phyloP scores from a whole-genome alignment of 2,329 filamentous ascomycete species.

The Fonsecaea nubica region DNA sequence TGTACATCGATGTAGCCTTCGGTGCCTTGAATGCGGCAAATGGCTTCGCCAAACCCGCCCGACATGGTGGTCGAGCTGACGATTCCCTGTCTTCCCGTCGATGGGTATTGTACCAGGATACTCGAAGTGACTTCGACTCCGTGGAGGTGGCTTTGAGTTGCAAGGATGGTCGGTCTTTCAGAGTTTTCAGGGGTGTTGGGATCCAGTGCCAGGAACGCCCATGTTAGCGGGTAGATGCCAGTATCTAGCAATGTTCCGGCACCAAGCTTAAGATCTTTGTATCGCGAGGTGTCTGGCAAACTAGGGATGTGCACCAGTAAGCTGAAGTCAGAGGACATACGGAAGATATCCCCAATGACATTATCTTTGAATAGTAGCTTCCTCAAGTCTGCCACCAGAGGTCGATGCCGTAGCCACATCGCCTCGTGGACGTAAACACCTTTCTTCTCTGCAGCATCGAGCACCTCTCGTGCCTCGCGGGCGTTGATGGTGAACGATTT shows the following conservation, averaged over 20 bases:
- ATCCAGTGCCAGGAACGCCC: constrained; percentile 89
- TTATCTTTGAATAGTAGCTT: constrained; percentile 57
- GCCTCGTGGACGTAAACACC: constrained; percentile 76
- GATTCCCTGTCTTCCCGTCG: constrained; percentile 51
- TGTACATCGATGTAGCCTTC: constrained; percentile 36
- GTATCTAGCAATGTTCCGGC: constrained; percentile 83
- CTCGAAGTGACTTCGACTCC: constrained; percentile 46
- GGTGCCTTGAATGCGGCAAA: constrained; percentile 37
- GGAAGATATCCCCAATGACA: constrained; percentile 60
- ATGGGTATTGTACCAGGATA: constrained; percentile 50
- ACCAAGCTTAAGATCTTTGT: constrained; percentile 82
- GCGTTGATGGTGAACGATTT: constrained; percentile 89
- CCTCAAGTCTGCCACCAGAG: constrained; percentile 73
- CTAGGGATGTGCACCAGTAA: constrained; percentile 30
- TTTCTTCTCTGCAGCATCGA: constrained; percentile 72
- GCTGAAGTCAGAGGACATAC: constrained; percentile 61
- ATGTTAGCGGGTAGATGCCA: constrained; percentile 86
- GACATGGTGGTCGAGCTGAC: constrained; percentile 49
- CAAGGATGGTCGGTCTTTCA: constrained; percentile 70
- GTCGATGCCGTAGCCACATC: constrained; percentile 82
- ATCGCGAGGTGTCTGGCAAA: constrained; percentile 25
- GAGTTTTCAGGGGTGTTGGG: constrained; percentile 66
- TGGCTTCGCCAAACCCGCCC: constrained; percentile 12
- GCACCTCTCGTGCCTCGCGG: constrained; percentile 73
- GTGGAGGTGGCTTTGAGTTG: constrained; percentile 52